phyloP scores from a whole-genome alignment of 495 filamentous ascomycete genomes.

The Barbatosphaeria neglecta region DNA sequence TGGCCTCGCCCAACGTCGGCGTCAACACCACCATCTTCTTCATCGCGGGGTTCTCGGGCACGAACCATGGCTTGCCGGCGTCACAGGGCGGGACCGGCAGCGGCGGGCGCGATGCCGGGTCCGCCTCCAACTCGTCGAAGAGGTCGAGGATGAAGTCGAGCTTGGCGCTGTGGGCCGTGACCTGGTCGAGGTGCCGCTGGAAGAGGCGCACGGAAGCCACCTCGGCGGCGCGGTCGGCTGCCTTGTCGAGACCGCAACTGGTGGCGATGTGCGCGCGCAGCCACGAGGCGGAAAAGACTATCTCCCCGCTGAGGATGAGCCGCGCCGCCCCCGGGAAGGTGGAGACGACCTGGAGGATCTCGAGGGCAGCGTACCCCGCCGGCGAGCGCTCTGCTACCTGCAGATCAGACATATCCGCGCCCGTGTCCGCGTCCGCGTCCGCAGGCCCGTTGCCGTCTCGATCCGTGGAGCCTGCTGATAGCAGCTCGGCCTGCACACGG shows the following conservation, averaged over 20 bases:
- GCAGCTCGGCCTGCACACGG: background rate
- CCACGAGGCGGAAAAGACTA: background rate
- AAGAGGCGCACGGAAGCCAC: background rate
- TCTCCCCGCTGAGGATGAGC: background rate
- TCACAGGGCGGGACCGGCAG: background rate
- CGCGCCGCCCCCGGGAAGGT: background rate
- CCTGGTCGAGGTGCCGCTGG: background rate
- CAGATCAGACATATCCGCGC: too few relatives aligned
- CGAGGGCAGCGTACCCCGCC: background rate
- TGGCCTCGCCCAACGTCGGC: conserved; percentile 12
- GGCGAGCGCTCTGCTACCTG: background rate
- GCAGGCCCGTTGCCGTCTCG: too few relatives aligned
- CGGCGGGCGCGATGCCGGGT: background rate
- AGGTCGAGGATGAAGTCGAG: background rate
- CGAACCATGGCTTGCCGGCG: background rate
- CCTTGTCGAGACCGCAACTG: background rate
- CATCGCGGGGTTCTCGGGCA: conserved; percentile 3
- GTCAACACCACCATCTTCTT: conserved; percentile 13
- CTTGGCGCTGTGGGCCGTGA: background rate
- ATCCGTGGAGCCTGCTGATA: too few relatives aligned
- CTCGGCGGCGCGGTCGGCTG: background rate
- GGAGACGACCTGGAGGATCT: background rate
- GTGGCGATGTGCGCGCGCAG: background rate
- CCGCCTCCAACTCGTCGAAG: background rate
- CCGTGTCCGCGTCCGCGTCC: too few relatives aligned